Evolutionary conservation across 176 grass and related monocot species (phyloP).

Genomic region (Triticum monococcum): DNA sequence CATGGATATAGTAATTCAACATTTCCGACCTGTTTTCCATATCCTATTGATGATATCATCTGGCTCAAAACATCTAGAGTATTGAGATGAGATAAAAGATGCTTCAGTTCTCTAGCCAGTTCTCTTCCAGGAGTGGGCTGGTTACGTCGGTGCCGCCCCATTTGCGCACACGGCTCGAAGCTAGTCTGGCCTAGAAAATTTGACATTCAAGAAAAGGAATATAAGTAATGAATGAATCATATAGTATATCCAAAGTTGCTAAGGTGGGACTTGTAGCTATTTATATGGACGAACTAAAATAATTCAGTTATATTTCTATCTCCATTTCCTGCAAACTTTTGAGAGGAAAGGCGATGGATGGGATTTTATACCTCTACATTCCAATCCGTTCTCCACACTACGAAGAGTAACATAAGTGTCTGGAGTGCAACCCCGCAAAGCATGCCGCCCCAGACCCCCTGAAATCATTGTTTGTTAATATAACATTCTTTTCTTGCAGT

Average conservation of each 20-base stretch:
- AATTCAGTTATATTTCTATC: background rate
- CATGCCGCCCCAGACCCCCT: conserved; percentile 63
- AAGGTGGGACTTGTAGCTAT: background rate
- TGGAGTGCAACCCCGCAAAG: conserved; percentile 35
- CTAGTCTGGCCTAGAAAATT: too few species aligned
- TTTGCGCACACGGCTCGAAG: conserved; percentile 21
- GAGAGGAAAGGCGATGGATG: background rate
- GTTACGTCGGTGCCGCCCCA: conserved; percentile 29
- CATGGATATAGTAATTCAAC: too few species aligned
- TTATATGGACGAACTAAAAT: too few species aligned
- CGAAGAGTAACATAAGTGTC: conserved; percentile 35
- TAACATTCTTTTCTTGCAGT: too few species aligned
- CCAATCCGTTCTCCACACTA: conserved; percentile 51
- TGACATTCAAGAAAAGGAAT: too few species aligned
- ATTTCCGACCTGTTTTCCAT: too few species aligned
- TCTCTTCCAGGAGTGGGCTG: conserved; percentile 25
- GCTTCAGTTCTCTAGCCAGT: background rate
- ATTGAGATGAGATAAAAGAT: too few species aligned
- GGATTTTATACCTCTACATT: conserved; percentile 31
- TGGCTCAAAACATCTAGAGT: too few species aligned
- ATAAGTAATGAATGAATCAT: too few species aligned
- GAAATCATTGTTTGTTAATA: background rate
- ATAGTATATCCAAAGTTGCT: background rate
- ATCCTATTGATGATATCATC: too few species aligned
- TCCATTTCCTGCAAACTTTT: background rate